Percentiles rank a stretch among this genome's conserved stretches.
phyloP scores from a whole-genome alignment of 2,329 filamentous ascomycete genomes.

The Pezicula neosporulosa region DNA sequence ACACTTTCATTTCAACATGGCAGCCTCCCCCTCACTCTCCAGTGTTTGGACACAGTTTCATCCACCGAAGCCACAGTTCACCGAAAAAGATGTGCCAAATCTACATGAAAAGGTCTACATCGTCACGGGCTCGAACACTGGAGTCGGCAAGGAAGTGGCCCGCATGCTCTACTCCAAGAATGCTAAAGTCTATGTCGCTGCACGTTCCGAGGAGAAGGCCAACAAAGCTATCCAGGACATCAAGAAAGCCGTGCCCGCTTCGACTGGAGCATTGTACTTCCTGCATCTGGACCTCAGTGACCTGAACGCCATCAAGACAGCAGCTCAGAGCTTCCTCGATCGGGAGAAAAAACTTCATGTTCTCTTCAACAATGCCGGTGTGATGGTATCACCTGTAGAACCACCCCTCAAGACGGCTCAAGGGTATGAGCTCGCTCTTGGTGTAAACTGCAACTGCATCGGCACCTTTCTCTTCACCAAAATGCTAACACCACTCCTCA shows the following conservation, averaged over 20 bases:
- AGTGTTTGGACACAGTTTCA: conserved; percentile 12
- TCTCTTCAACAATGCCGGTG: conserved; percentile 33
- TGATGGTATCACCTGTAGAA: conserved; percentile 30
- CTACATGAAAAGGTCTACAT: conserved; percentile 25
- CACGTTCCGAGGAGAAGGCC: conserved; percentile 34
- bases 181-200: conserved; percentile 37
- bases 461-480: conserved; percentile 32
- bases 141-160: conserved; percentile 32
- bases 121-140: conserved; percentile 30
- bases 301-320: conserved; percentile 31
- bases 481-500: conserved; percentile 27
- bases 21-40: too few species aligned
- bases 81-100: conserved; percentile 23
- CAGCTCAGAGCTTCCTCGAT: conserved; percentile 29
- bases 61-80: conserved; percentile 23
- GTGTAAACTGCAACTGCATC: conserved; percentile 30
- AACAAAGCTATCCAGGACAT: conserved; percentile 33
- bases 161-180: conserved; percentile 33
- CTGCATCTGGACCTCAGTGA: conserved; percentile 33
- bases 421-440: conserved; percentile 31
- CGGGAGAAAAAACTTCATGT: conserved; percentile 33
- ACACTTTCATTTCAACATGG: too few species aligned
- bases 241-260: conserved; percentile 19
- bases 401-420: conserved; percentile 23
- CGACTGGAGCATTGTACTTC: conserved; percentile 29